A percentile compares a stretch with the other conserved stretches of the same genome.
Conservation (phyloP, 371 early-diverging fungal genomes). For the Mortierella sp. region DNA sequence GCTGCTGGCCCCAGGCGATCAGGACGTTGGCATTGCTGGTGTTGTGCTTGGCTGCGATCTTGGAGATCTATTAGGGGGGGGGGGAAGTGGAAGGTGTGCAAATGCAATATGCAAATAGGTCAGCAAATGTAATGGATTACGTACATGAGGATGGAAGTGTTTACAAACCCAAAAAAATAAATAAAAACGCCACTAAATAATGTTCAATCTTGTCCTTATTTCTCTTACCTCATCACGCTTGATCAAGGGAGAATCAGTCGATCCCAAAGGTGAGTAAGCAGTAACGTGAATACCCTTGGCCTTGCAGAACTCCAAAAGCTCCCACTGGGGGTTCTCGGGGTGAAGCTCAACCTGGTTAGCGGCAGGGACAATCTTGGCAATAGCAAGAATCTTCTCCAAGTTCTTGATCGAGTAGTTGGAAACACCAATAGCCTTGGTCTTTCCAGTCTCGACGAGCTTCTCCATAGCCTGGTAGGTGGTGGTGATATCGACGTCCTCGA, state of each 20-base stretch:
- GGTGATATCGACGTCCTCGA: constrained; percentile 64
- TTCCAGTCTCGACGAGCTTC: constrained; percentile 67
- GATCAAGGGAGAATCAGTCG: constrained; percentile 61
- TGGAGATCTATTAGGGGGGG: constrained; percentile 51
- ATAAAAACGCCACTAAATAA: background rate
- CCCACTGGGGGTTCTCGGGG: constrained; percentile 86
- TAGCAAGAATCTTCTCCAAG: constrained; percentile 75
- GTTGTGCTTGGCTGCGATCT: constrained; percentile 80
- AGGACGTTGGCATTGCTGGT: constrained; percentile 81
- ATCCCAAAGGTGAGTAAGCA: constrained; percentile 88
- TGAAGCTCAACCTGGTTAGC: constrained; percentile 94
- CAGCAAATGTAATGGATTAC: background rate
- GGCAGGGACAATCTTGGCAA: constrained; percentile 83
- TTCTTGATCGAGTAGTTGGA: constrained; percentile 77
- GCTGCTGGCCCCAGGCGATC: constrained; percentile 81
- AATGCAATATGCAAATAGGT: background rate
- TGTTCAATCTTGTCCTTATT: too few relatives aligned
- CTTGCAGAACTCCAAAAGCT: constrained; percentile 80
- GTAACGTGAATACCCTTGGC: constrained; percentile 79
- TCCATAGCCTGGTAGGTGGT: constrained; percentile 89
- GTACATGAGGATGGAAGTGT: background rate
- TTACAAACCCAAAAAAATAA: background rate
- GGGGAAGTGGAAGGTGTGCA: background rate
- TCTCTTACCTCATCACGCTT: constrained; percentile 53
- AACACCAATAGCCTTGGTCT: constrained; percentile 75